These are phyloP conservation scores for Penicillium psychrosexuale DNA, from an alignment of 2,329 filamentous ascomycete genomes.

Conservation along the genomic window DNA sequence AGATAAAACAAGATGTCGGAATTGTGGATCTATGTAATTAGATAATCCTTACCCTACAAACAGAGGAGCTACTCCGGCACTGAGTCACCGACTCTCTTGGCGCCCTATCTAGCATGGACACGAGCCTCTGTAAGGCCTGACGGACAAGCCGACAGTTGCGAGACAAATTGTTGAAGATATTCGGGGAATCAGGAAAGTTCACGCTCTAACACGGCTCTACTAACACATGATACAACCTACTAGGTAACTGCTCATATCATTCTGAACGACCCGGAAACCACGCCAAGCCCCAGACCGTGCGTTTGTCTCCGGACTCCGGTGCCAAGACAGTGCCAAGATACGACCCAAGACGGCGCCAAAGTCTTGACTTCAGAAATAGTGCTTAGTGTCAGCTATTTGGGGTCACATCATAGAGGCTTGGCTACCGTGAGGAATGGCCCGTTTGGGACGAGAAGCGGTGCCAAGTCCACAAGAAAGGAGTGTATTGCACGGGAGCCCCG, in stretches of 20 bases:
- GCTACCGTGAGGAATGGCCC: not conserved
- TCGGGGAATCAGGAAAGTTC: too few relatives aligned
- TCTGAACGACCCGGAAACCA: not conserved
- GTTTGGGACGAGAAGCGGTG: not conserved
- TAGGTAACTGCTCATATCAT: not conserved
- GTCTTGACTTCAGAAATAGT: conserved; percentile 9
- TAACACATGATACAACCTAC: not conserved
- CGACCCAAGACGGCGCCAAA: conserved; percentile 17
- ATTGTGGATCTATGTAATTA: too few relatives aligned
- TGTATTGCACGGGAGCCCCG: conserved; percentile 12
- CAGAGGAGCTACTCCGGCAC: too few relatives aligned
- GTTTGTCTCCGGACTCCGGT: conserved; percentile 17
- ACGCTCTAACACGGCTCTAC: too few relatives aligned
- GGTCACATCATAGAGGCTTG: not conserved
- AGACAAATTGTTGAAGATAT: too few relatives aligned
- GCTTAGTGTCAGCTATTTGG: not conserved
- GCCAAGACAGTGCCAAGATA: conserved; percentile 24
- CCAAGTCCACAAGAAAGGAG: conserved; percentile 7
- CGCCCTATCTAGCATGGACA: too few relatives aligned
- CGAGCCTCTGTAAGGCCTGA: too few relatives aligned
- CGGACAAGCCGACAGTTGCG: too few relatives aligned
- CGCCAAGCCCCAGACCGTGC: conserved; percentile 15
- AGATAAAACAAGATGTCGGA: too few relatives aligned
- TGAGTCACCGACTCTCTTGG: too few relatives aligned
- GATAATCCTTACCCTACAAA: too few relatives aligned